Base-by-base conservation (phyloP, 441 rosid genomes). In the Pelargonium australe region DNA sequence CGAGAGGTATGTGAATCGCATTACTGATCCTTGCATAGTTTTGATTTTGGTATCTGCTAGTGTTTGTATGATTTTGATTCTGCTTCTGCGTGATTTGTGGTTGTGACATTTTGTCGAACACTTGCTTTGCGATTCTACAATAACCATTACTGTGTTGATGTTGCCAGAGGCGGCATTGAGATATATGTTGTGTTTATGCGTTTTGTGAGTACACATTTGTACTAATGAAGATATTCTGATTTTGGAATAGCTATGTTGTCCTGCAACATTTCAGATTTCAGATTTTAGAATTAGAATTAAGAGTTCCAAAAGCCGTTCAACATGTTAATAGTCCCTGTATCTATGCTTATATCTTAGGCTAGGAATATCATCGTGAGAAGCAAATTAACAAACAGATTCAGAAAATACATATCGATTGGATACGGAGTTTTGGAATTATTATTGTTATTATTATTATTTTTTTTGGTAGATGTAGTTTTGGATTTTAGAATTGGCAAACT, bases 1-100 rank as follows among this genome's bases (percentile, higher is more conserved):
- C n/a, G n/a, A n/a, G 58, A 51, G 58, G 58, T 51, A 51, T 7
- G 58, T 51, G 5, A 51, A 51, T 51, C 58, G 58, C 58, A 13
- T 3, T 3, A 51, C 58, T 7, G 58, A 51, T 51, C 58, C 14
- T 51, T 13, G 19, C 12, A 12, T 47, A 12, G 55, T n/a, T 13
- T 4, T 51, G 58, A 16, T 7, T 51, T 5, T 13, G 58, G 58
- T 13, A 6, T 13, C n/a, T 51, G n/a, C 49, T 44, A 44, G 55
- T 47, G 12, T n/a, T 10, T 47, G 58, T 51, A n/a, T 51, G 58
- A 17, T 51, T 51, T 13, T n/a, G 58, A 51, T 51, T 51, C 17
- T 51, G 58, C 58, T 51, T 51, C 58, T 51, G 58, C 7, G n/a
- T 51, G 0, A 4, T 49, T 13, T 49, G 12, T 49, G 6, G 57